These are phyloP conservation scores for Yamadazyma ubonensis DNA, from an alignment of 805 yeast genomes.

Conservation along the genomic window DNA sequence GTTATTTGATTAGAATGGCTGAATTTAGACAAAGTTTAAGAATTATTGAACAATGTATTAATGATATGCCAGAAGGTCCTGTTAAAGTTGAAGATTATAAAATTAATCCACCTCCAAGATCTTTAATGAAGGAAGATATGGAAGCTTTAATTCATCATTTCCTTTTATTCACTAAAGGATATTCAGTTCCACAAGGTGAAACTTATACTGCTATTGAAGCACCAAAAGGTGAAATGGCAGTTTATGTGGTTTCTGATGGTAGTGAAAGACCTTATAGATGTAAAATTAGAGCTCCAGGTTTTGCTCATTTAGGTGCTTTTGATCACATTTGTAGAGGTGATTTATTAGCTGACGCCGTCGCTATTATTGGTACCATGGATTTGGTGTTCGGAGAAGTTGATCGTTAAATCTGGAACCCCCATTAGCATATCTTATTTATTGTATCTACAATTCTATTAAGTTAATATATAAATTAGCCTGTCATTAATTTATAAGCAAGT, in stretches of 20 bases:
- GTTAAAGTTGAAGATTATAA: constrained; percentile 89
- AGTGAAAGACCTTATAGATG: constrained; percentile 88
- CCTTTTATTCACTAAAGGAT: constrained; percentile 83
- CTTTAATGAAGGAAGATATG: constrained; percentile 87
- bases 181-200: constrained; percentile 86
- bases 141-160: constrained; percentile 90
- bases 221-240: constrained; percentile 95
- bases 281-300: constrained; percentile 93
- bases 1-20: constrained; percentile 84
- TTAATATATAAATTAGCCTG: neutral
- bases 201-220: constrained; percentile 91
- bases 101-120: constrained; percentile 78
- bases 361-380: constrained; percentile 94
- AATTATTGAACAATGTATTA: constrained; percentile 85
- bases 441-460: constrained; percentile 4
- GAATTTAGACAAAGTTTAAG: constrained; percentile 90
- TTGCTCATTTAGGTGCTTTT: constrained; percentile 85
- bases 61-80: constrained; percentile 90
- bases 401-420: constrained; percentile 49
- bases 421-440: constrained; percentile 5
- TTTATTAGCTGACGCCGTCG: constrained; percentile 88
- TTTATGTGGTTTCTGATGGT: constrained; percentile 84
- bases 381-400: constrained; percentile 93
- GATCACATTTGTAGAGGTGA: constrained; percentile 86
- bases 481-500: constrained; percentile 24